Conservation (phyloP, 495 filamentous ascomycete genomes). For the Hypoxylon lienhwacheense region DNA sequence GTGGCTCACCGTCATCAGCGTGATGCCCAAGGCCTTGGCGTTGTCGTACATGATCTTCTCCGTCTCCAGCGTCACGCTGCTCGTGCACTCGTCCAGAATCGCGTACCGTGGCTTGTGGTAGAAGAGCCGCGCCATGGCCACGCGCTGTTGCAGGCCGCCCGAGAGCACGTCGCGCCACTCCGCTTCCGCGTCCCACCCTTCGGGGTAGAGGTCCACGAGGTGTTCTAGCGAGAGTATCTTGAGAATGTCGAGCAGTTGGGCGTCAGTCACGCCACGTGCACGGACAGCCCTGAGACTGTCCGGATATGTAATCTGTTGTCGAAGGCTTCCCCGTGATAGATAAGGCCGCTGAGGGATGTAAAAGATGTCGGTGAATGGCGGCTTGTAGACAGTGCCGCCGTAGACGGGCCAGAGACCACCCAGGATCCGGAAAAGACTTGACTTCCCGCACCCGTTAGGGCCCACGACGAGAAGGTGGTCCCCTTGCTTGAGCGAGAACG, state of each 20-base stretch:
- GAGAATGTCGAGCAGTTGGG: conserved; percentile 75
- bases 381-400: conserved; percentile 88
- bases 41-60: conserved; percentile 97
- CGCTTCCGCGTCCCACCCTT: conserved; percentile 90
- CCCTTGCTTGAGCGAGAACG: conserved; percentile 80
- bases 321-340: conserved; percentile 80
- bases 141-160: conserved; percentile 90
- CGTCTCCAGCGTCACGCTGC: conserved; percentile 86
- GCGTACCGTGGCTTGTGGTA: conserved; percentile 92
- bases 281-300: conserved; percentile 87
- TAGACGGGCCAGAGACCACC: conserved; percentile 99
- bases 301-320: conserved; percentile 96
- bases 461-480: conserved; percentile 94
- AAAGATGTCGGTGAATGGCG: conserved; percentile 87
- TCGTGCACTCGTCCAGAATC: conserved; percentile 96
- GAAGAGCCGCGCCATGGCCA: conserved; percentile 95
- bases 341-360: conserved; percentile 98
- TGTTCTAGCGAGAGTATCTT: conserved; percentile 77
- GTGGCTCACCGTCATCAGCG: conserved; percentile 94
- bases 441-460: conserved; percentile 97
- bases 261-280: conserved; percentile 78
- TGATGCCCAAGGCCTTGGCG: conserved; percentile 87
- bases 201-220: conserved; percentile 74
- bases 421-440: conserved; percentile 90
- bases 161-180: conserved; percentile 94